Base-by-base conservation (phyloP, 2,329 filamentous ascomycete species). In the Phialocephala subalpina region DNA sequence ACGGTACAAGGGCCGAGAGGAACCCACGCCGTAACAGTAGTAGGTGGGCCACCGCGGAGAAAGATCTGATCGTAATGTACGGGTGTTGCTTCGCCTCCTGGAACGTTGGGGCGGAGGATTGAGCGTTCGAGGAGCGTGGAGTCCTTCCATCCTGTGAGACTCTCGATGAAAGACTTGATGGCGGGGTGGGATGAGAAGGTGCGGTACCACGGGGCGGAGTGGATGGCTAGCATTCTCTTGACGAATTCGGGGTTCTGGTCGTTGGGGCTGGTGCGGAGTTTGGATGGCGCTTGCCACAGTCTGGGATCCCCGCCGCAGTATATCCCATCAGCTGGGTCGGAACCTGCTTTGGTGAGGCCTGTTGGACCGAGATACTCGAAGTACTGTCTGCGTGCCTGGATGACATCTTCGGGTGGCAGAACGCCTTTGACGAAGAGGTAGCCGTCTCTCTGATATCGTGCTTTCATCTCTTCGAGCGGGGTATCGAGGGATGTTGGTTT, bases 11-110 rank as follows among this genome's bases (percentile, higher is more conserved):
- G 82, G 0, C 83, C 83, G 62, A 85, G 82, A 0, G 83, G 82
- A 0, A 84, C 80, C 83, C 83, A 85, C 1, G 82, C 83, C 8
- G 83, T 85, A 6, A 84, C 73, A 59, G 77, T 79, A 0, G 82
- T 83, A 3, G 80, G 78, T 60, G 82, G 82, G 0, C 83, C 83
- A 71, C 83, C 71, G 9, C 82, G 72, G 40, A 85, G 68, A 69
- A 84, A 85, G 29, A 85, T 84, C 73, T 85, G 83, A 70, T 86
- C 83, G 68, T 85, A 85, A 65, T 85, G 83, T 6, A 85, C 82
- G 0, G 82, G 82, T 65, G 84, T 85, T 0, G 82, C 81, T 66
- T 84, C 82, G 16, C 81, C 82, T 0, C 80, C 80, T 1, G 83
- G 83, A 0, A 82, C 81, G 63, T 84, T 84, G 65, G 84, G 84